Evolutionary conservation across 495 filamentous ascomycete genomes (phyloP).

Genomic region (Penicillium dipodomyicola): DNA sequence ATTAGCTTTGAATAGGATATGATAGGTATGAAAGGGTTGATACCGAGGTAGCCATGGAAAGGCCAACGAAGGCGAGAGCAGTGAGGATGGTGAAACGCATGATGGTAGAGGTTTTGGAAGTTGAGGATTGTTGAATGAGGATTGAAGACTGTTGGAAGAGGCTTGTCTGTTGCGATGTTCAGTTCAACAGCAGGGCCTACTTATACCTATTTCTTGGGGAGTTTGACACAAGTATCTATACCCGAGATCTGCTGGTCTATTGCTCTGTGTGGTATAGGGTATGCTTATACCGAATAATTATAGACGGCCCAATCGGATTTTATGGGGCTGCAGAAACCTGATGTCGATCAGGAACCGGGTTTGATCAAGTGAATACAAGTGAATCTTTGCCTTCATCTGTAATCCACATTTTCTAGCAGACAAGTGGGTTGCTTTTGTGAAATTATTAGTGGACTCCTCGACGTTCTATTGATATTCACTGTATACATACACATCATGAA

Average conservation of each 20-base stretch:
- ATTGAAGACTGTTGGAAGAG: not conserved
- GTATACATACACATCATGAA: not conserved
- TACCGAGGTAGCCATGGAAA: constrained; percentile 3
- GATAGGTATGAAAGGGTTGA: not conserved
- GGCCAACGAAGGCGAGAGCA: constrained; percentile 11
- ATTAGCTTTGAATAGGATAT: not conserved
- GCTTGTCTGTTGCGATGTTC: not conserved
- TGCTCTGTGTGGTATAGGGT: not conserved
- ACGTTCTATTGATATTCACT: no score
- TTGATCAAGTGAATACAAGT: not conserved
- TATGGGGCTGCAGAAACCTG: constrained; percentile 1
- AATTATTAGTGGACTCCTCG: no score
- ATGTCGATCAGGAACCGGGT: not conserved
- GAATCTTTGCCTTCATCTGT: constrained; percentile 26
- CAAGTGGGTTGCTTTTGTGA: not conserved
- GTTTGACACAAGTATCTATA: no score
- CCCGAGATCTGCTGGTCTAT: not conserved
- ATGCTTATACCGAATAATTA: constrained; percentile 1
- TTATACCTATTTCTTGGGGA: not conserved
- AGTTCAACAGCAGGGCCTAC: not conserved
- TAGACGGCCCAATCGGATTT: not conserved
- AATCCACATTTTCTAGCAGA: not conserved
- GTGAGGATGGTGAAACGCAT: constrained; percentile 13
- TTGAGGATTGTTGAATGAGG: not conserved
- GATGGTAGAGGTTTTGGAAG: not conserved